Percentiles rank a stretch among this genome's conserved stretches.
phyloP scores from a whole-genome alignment of 345 rosid genomes.

The Reutealis trisperma region DNA sequence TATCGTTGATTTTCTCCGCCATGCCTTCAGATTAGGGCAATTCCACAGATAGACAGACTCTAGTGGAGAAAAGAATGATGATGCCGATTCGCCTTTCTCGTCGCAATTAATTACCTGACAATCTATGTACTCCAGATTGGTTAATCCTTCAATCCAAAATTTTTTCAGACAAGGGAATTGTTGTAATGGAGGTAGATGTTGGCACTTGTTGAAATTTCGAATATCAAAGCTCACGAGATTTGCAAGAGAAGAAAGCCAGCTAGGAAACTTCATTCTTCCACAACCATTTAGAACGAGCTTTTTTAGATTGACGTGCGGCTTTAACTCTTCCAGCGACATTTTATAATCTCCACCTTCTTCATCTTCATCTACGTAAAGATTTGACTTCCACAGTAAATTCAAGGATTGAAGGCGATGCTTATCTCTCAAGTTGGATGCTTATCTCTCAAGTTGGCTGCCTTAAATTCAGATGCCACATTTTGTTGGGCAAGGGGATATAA shows the following conservation, averaged over 20 bases:
- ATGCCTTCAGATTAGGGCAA: slow-evolving; percentile 5
- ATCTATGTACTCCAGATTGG: neutral
- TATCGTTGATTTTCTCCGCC: neutral
- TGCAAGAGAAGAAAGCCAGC: slow-evolving; percentile 8
- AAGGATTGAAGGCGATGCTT: neutral
- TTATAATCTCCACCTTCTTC: neutral
- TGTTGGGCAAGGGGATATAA: too few species aligned
- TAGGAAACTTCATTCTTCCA: neutral
- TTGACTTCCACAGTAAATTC: neutral
- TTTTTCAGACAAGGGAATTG: neutral
- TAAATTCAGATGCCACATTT: neutral
- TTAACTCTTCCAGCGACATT: neutral
- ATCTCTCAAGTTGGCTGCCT: neutral
- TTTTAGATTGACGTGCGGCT: neutral
- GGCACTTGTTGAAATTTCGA: neutral
- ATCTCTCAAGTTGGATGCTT: neutral
- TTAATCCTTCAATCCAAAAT: neutral
- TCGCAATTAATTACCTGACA: too few species aligned
- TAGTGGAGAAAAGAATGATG: slow-evolving; percentile 3
- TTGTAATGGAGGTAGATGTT: slow-evolving; percentile 4
- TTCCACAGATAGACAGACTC: accelerated
- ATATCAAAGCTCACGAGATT: neutral
- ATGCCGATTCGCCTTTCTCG: neutral
- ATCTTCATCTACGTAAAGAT: too few species aligned
- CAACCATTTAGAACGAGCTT: neutral